phyloP scores from a whole-genome alignment of 805 yeast genomes.

The Teunomyces panamensis region DNA sequence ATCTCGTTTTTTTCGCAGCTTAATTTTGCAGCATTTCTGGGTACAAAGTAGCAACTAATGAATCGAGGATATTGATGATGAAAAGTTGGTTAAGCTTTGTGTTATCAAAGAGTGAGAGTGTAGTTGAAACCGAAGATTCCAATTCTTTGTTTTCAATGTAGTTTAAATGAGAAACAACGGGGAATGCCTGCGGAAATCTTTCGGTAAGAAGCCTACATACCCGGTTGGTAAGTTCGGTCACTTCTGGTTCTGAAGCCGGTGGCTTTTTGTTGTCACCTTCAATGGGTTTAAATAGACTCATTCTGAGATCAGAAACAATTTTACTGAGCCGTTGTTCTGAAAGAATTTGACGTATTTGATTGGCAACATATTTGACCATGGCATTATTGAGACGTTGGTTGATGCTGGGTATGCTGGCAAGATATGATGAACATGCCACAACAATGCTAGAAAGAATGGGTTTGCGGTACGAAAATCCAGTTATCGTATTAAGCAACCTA shows the following conservation, averaged over 20 bases:
- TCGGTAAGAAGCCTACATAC: slow-evolving; percentile 9
- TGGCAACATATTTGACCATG: neutral
- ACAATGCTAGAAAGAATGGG: slow-evolving; percentile 15
- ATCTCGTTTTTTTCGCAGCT: neutral
- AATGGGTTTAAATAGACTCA: slow-evolving; percentile 11
- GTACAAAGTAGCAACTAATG: slow-evolving; percentile 34
- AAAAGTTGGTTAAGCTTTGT: slow-evolving; percentile 42
- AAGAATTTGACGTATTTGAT: neutral
- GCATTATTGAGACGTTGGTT: slow-evolving; percentile 8
- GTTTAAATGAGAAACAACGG: neutral
- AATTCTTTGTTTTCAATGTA: slow-evolving; percentile 9
- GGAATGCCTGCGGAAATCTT: slow-evolving; percentile 1
- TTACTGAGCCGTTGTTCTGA: slow-evolving; percentile 9
- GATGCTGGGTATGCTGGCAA: neutral
- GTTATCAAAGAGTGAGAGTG: slow-evolving; percentile 12
- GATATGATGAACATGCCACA: neutral
- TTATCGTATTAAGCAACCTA: slow-evolving; percentile 16
- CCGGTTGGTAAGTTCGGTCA: slow-evolving; percentile 11
- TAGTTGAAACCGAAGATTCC: slow-evolving; percentile 5
- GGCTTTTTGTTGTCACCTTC: neutral
- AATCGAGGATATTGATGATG: slow-evolving; percentile 41
- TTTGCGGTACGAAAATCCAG: slow-evolving; percentile 14
- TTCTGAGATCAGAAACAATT: slow-evolving; percentile 12
- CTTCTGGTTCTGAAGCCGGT: neutral
- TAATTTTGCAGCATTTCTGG: slow-evolving; percentile 28